Evolutionary conservation across 2,329 filamentous ascomycete genomes (phyloP).

Genomic region (Fusarium anthophilum): DNA sequence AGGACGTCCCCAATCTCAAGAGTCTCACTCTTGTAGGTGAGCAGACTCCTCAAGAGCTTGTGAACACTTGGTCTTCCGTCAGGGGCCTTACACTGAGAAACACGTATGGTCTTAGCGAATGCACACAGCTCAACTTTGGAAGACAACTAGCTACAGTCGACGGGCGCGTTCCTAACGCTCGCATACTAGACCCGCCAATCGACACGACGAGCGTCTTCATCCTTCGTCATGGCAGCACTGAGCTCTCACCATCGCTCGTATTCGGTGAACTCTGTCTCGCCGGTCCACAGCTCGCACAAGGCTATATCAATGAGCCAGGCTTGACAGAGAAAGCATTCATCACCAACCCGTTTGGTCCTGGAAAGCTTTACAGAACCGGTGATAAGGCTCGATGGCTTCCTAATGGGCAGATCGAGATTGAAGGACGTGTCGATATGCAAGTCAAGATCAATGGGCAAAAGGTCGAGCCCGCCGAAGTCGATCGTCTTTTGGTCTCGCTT

Average conservation of each 20-base stretch:
- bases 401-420: conserved; percentile 28
- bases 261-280: conserved; percentile 34
- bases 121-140: conserved; percentile 30
- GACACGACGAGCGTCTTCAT: conserved; percentile 21
- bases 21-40: conserved; percentile 30
- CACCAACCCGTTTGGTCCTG: conserved; percentile 18
- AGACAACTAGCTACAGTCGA: background rate
- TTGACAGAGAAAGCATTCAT: conserved; percentile 17
- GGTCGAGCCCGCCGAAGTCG: conserved; percentile 22
- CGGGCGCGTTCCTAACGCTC: background rate
- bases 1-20: conserved; percentile 6
- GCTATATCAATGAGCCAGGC: conserved; percentile 26
- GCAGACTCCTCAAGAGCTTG: conserved; percentile 10
- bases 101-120: conserved; percentile 35
- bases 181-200: background rate
- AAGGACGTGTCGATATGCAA: conserved; percentile 37
- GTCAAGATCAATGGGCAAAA: conserved; percentile 39
- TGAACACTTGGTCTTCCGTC: conserved; percentile 4
- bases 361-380: conserved; percentile 32
- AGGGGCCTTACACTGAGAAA: conserved; percentile 2
- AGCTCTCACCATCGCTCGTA: conserved; percentile 12
- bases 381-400: conserved; percentile 28
- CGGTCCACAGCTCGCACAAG: conserved; percentile 27
- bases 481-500: background rate
- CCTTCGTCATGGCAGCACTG: background rate